Base-by-base conservation (phyloP, 352 stramenopile genomes). In the Pythium dissimile region DNA sequence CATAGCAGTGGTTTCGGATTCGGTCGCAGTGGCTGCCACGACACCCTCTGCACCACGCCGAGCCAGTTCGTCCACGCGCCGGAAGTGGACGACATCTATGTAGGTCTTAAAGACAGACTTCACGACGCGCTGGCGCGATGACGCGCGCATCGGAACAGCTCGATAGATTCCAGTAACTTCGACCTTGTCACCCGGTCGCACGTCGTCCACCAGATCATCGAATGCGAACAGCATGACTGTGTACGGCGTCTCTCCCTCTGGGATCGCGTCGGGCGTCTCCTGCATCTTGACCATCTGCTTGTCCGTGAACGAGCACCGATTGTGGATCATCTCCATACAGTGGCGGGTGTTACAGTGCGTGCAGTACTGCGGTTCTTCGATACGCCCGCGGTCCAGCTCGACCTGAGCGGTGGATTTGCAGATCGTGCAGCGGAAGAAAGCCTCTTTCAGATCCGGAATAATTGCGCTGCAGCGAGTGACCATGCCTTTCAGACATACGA, bases 221-320 rank as follows among this genome's bases (percentile, higher is more conserved):
- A 99, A 99, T 5, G 91, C 94, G 84, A 99, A 99, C 1, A 99
- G 70, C 35, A 98, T 97, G 42, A 99, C 87, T 10, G 88, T 98
- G 44, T 98, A 97, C 5, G 97, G 97, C n/a, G 97, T 99, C 72
- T 99, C 97, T 38, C 97, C 97, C 46, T 98, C 96, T 1, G 97
- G 97, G 55, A 99, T 98, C 57, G 97, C 89, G 59, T 99, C 95
- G 0, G 97, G 96, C 11, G 94, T 98, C 71, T 99, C 97, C 64
- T 99, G 97, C 67, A 99, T 88, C 64, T 98, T 96, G 28, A 99
- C 81, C 67, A 99, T 79, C 73, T 99, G 97, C 71, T 99, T 99
- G 83, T 99, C 96, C 4, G 85, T 97, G 79, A 99, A 99, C 27
- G 96, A 71, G 61, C 95, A 99, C 11, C 94, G 90, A 71, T 99